Conservation (phyloP, 192 early-diverging fungal genomes). For the Dimargaris xerosporica region DNA sequence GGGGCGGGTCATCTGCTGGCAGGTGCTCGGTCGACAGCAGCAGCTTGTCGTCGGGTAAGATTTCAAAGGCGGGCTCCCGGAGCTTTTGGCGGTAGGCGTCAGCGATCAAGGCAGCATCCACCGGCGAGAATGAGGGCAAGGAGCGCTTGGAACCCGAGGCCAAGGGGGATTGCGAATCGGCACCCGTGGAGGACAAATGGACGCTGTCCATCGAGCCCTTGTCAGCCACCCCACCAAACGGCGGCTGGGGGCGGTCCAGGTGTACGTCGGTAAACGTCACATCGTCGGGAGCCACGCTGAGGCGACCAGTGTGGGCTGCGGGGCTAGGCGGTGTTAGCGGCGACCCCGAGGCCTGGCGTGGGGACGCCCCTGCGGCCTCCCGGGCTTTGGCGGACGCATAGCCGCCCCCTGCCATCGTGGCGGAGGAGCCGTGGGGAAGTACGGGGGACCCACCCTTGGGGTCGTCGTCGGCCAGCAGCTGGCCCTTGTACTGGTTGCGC, state of each 20-base stretch:
- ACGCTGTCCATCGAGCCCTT: slow-evolving; percentile 20
- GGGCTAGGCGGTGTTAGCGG: neutral
- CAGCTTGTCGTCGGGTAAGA: slow-evolving; percentile 20
- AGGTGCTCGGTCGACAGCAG: slow-evolving; percentile 13
- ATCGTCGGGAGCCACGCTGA: slow-evolving; percentile 15
- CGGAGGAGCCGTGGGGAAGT: slow-evolving; percentile 10
- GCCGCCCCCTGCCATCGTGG: slow-evolving; percentile 1
- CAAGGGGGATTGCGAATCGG: neutral
- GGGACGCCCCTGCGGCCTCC: slow-evolving; percentile 11
- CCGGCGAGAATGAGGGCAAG: slow-evolving; percentile 14
- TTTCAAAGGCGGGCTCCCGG: slow-evolving; percentile 24
- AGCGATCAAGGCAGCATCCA: slow-evolving; percentile 28
- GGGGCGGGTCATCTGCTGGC: slow-evolving; percentile 13
- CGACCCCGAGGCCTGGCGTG: slow-evolving; percentile 8
- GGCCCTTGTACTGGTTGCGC: slow-evolving; percentile 17
- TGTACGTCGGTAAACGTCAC: slow-evolving; percentile 15
- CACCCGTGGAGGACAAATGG: slow-evolving; percentile 13
- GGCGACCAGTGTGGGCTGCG: slow-evolving; percentile 13
- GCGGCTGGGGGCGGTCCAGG: slow-evolving; percentile 17
- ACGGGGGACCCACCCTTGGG: slow-evolving; percentile 4
- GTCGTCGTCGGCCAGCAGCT: slow-evolving; percentile 13
- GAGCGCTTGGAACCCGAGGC: slow-evolving; percentile 15
- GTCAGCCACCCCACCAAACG: slow-evolving; percentile 23
- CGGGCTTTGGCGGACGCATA: slow-evolving; percentile 4
- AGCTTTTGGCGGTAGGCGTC: slow-evolving; percentile 30